phyloP scores from a whole-genome alignment of 257 asterid genomes.

The Rubia yunnanensis region DNA sequence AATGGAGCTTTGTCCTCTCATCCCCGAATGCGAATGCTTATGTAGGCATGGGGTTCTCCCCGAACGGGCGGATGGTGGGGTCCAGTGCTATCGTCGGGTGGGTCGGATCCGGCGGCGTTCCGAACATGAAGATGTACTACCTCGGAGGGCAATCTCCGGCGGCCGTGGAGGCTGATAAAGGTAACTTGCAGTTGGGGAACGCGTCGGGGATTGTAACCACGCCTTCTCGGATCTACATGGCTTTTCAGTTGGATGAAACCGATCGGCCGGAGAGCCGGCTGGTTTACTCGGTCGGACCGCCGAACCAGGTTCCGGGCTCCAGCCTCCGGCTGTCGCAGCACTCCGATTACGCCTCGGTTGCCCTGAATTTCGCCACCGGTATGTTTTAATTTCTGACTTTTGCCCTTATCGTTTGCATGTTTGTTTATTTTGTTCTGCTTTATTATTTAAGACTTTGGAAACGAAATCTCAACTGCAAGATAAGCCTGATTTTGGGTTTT shows the following conservation, averaged over 20 bases:
- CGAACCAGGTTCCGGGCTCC: conserved; percentile 28
- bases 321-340: conserved; percentile 39
- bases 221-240: conserved; percentile 40
- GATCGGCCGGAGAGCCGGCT: conserved; percentile 36
- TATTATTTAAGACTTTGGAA: background rate
- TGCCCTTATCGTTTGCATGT: background rate
- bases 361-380: conserved; percentile 62
- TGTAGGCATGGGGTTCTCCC: conserved; percentile 62
- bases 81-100: conserved; percentile 71
- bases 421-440: background rate
- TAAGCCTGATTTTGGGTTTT: background rate
- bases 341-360: conserved; percentile 27
- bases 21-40: conserved; percentile 55
- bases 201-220: conserved; percentile 20
- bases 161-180: conserved; percentile 27
- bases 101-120: conserved; percentile 23
- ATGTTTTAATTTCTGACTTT: conserved; percentile 15
- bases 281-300: conserved; percentile 57
- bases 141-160: conserved; percentile 45
- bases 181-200: conserved; percentile 38
- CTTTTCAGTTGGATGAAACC: conserved; percentile 39
- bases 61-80: conserved; percentile 62
- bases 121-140: conserved; percentile 29
- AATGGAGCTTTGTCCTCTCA: conserved; percentile 64
- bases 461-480: background rate